These are phyloP conservation scores for Apophysomyces ossiformis DNA, from an alignment of 371 early-diverging fungal genomes.

Conservation along the genomic window DNA sequence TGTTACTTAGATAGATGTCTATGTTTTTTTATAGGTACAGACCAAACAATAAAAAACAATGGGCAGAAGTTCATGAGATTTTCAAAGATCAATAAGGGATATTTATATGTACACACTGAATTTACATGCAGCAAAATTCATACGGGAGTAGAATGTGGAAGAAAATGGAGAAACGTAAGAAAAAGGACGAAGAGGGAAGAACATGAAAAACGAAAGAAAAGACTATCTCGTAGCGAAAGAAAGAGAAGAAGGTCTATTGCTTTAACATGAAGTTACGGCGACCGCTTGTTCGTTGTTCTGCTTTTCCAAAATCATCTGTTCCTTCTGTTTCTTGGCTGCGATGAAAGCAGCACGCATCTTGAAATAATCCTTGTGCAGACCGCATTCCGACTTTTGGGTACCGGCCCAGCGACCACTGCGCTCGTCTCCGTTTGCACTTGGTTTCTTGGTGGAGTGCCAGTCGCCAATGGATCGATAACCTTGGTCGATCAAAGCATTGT, in stretches of 20 bases:
- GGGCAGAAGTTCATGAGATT: no score
- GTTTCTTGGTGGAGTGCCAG: constrained; percentile 87
- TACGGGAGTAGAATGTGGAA: not conserved
- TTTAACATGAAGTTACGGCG: not conserved
- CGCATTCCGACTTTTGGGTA: constrained; percentile 91
- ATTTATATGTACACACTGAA: no score
- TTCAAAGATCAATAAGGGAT: no score
- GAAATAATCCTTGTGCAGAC: constrained; percentile 94
- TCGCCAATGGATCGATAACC: constrained; percentile 95
- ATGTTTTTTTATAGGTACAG: not conserved
- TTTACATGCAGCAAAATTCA: not conserved
- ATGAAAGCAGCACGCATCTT: constrained; percentile 79
- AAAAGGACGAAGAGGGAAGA: not conserved
- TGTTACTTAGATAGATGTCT: no score
- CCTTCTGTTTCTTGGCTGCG: constrained; percentile 53
- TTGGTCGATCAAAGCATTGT: constrained; percentile 86
- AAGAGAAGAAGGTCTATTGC: not conserved
- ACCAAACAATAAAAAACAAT: not conserved
- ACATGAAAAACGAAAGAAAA: not conserved
- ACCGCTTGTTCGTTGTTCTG: constrained; percentile 7
- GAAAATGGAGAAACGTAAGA: not conserved
- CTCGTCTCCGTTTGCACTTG: constrained; percentile 71
- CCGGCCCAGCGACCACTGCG: constrained; percentile 92
- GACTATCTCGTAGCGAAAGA: not conserved
- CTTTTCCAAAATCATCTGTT: constrained; percentile 33